A percentile compares a stretch with the other conserved stretches of the same genome.
Evolutionary conservation across 805 yeast genomes (phyloP).

Genomic region (Spathaspora arborariae): DNA sequence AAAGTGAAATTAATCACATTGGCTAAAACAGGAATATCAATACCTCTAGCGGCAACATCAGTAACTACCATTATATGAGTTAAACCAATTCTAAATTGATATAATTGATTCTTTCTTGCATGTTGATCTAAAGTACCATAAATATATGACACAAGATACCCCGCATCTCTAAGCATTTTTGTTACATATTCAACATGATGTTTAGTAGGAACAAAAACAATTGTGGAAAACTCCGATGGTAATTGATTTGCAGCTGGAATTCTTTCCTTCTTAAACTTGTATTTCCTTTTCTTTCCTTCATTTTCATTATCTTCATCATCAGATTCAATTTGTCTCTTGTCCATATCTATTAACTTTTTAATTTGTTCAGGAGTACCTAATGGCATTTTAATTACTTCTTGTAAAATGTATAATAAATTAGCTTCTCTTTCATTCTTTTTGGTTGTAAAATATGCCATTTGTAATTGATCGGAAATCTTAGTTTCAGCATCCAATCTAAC

Average conservation of each 20-base stretch:
- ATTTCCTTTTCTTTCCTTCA: slow-evolving; percentile 30
- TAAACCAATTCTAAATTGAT: slow-evolving; percentile 79
- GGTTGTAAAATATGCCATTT: slow-evolving; percentile 80
- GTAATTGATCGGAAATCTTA: slow-evolving; percentile 84
- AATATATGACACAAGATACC: slow-evolving; percentile 83
- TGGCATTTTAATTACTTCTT: slow-evolving; percentile 83
- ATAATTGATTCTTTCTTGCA: slow-evolving; percentile 86
- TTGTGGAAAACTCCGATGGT: slow-evolving; percentile 84
- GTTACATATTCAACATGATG: slow-evolving; percentile 95
- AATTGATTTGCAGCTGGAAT: slow-evolving; percentile 78
- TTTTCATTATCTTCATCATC: slow-evolving; percentile 51
- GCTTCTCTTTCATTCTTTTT: slow-evolving; percentile 90
- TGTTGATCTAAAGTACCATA: slow-evolving; percentile 94
- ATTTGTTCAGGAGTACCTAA: slow-evolving; percentile 68
- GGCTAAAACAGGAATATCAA: slow-evolving; percentile 94
- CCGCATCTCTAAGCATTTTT: slow-evolving; percentile 64
- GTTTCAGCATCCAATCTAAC: slow-evolving; percentile 92
- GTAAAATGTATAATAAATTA: slow-evolving; percentile 68
- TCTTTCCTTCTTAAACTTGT: slow-evolving; percentile 47
- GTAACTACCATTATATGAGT: slow-evolving; percentile 91
- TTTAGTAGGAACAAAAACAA: slow-evolving; percentile 92
- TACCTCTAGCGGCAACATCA: slow-evolving; percentile 98
- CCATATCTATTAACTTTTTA: slow-evolving; percentile 46
- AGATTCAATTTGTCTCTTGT: slow-evolving; percentile 46
- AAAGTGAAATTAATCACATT: slow-evolving; percentile 89